A percentile compares a stretch with the other conserved stretches of the same genome.
phyloP scores from a whole-genome alignment of 192 early-diverging fungal species.

The Dispira parvispora region DNA sequence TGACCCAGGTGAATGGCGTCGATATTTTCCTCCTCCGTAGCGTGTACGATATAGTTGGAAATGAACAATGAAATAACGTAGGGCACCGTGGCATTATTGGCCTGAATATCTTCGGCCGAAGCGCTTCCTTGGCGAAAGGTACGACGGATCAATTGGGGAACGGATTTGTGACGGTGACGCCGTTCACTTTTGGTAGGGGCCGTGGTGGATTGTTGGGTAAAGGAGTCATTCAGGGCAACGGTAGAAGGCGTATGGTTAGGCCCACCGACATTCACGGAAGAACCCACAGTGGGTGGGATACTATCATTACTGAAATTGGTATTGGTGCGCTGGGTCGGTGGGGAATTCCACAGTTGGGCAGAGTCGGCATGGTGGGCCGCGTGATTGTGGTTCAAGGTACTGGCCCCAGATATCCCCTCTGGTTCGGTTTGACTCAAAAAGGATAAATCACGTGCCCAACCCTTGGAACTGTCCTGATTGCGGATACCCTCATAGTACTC shows the following conservation, averaged over 20 bases:
- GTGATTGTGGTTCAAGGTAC: not conserved
- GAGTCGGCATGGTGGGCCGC: not conserved
- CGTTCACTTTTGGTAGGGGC: not conserved
- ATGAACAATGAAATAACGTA: constrained; percentile 43
- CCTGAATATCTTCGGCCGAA: constrained; percentile 3
- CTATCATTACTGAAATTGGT: constrained; percentile 11
- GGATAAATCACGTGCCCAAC: not conserved
- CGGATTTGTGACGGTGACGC: not conserved
- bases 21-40: constrained; percentile 20
- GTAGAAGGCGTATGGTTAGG: too few relatives aligned
- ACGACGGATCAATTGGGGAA: constrained; percentile 17
- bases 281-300: constrained; percentile 13
- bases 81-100: constrained; percentile 28
- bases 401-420: not conserved
- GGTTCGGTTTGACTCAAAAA: not conserved
- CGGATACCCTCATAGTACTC: constrained; percentile 5
- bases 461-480: not conserved
- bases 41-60: constrained; percentile 30
- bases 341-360: not conserved
- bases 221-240: not conserved
- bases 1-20: constrained; percentile 25
- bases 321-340: not conserved
- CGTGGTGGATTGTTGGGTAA: not conserved
- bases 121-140: constrained; percentile 9
- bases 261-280: constrained; percentile 10